Base-by-base conservation (phyloP, 805 yeast genomes). In the Teunomyces pallodes region DNA sequence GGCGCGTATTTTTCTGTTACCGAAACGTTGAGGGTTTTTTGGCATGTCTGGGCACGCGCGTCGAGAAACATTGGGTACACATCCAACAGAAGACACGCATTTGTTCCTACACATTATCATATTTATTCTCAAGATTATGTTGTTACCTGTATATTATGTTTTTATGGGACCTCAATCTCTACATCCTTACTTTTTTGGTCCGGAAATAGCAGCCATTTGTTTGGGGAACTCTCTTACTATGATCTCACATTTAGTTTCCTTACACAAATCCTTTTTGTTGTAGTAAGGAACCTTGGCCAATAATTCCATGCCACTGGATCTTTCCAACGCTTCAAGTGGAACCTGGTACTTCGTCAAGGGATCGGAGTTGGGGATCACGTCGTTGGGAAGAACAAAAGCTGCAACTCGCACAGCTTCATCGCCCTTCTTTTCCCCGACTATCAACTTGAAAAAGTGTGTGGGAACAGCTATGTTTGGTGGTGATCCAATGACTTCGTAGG, bases 401-500 rank as follows among this genome's bases (percentile, higher is more conserved):
- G 87, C 98, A 7, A 90, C 89, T 2, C 92, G 81, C 9, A 89
- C 70, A 7, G 72, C 72, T 42, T 58, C 60, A 2, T 67, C 58
- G 10, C 75, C 66, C 46, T 66, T 58, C 32, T 64, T 69, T 65
- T 94, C 98, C 7, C 94, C 97, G 42, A 94, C 88, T 47, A 94
- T 72, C 50, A 94, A 70, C 70, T 94, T 94, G 79, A 84, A 94
- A 62, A 94, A 94, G 66, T 94, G 99, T 0, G 99, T 94, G 24
- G 99, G 99, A 9, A 94, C 99, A 0, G 99, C 98, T 46, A 94
- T 77, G 59, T 81, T 88, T 43, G 99, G 98, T 9, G 99, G 99
- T 58, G 90, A 87, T 1, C 99, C 99, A 63, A 94, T 89, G 36
- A 94, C 87, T 68, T 94, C 98, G 67, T 92, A 94, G 2, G 79